Conservation (phyloP, 225 moss, liverwort and hornwort genomes). For the Ulota crispa region DNA sequence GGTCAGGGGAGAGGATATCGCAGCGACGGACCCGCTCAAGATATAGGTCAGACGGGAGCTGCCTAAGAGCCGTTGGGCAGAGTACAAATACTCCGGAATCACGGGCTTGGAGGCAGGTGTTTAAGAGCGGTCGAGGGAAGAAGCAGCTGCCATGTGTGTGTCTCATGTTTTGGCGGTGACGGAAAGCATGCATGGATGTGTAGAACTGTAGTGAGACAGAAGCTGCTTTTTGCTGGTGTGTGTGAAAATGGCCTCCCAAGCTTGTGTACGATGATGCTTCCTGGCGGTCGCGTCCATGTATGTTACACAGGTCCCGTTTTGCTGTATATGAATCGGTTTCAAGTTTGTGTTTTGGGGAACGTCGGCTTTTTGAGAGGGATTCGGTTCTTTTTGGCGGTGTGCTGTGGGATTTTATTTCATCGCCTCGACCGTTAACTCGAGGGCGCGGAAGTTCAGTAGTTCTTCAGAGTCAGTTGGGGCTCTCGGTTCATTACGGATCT, state of each 20-base stretch:
- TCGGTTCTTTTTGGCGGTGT: not conserved
- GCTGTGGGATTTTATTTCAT: not conserved
- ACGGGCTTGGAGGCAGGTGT: slow-evolving; percentile 57
- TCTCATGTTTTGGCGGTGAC: slow-evolving; percentile 30
- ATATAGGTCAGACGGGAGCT: slow-evolving; percentile 36
- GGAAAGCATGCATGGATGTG: slow-evolving; percentile 47
- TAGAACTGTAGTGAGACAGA: slow-evolving; percentile 51
- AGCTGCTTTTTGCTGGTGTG: slow-evolving; percentile 64
- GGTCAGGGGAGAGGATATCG: slow-evolving; percentile 94
- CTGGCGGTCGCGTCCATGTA: slow-evolving; percentile 49
- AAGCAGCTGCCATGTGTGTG: slow-evolving; percentile 47
- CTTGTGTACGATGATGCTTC: slow-evolving; percentile 50
- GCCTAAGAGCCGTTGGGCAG: slow-evolving; percentile 8
- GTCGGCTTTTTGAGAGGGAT: not conserved
- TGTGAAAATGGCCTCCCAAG: slow-evolving; percentile 57
- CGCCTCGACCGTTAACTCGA: not conserved
- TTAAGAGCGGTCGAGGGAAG: slow-evolving; percentile 47
- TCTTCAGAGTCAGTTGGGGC: no score
- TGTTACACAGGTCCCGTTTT: slow-evolving; percentile 49
- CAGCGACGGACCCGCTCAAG: slow-evolving; percentile 72
- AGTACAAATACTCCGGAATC: slow-evolving; percentile 32
- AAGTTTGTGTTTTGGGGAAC: slow-evolving; percentile 39
- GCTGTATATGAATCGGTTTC: slow-evolving; percentile 56
- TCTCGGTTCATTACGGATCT: no score
- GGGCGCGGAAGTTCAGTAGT: no score